Conservation (phyloP, 192 early-diverging fungal genomes). For the Cetraspora pellucida region DNA sequence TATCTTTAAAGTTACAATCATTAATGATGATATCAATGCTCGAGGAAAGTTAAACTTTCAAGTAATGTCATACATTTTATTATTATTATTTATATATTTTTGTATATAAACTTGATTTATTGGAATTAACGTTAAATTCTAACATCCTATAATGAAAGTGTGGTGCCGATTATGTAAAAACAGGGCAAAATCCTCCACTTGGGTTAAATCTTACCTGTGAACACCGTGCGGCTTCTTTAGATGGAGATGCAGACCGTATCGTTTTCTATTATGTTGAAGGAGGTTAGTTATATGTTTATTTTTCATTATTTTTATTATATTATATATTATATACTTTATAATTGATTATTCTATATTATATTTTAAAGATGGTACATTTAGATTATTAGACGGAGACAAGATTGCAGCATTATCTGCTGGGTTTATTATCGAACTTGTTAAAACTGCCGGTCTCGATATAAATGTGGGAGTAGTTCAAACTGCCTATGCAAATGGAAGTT, state of each 20-base stretch:
- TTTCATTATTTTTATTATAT: background rate
- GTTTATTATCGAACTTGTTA: slow-evolving; percentile 90
- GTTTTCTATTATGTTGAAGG: slow-evolving; percentile 92
- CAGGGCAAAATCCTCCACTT: slow-evolving; percentile 76
- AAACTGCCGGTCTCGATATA: slow-evolving; percentile 78
- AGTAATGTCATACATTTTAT: slow-evolving; percentile 50
- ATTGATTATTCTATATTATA: background rate
- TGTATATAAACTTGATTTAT: background rate
- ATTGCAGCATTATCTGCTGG: slow-evolving; percentile 93
- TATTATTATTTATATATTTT: background rate
- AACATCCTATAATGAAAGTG: slow-evolving; percentile 50
- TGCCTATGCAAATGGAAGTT: slow-evolving; percentile 98
- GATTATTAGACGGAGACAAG: slow-evolving; percentile 97
- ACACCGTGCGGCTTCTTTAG: slow-evolving; percentile 86
- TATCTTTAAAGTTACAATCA: slow-evolving; percentile 64
- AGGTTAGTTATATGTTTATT: slow-evolving; percentile 13
- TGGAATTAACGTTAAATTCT: background rate
- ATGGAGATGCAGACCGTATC: slow-evolving; percentile 98
- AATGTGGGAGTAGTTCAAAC: slow-evolving; percentile 98
- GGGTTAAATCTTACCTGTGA: slow-evolving; percentile 66
- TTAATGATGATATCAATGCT: slow-evolving; percentile 74
- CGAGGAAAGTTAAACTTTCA: slow-evolving; percentile 83
- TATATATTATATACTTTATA: background rate
- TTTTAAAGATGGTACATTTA: slow-evolving; percentile 69
- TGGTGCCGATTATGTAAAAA: slow-evolving; percentile 99